A percentile compares a stretch with the other conserved stretches of the same genome.
Evolutionary conservation across 257 asterid genomes (phyloP).

Genomic region (Gardenia jasminoides): DNA sequence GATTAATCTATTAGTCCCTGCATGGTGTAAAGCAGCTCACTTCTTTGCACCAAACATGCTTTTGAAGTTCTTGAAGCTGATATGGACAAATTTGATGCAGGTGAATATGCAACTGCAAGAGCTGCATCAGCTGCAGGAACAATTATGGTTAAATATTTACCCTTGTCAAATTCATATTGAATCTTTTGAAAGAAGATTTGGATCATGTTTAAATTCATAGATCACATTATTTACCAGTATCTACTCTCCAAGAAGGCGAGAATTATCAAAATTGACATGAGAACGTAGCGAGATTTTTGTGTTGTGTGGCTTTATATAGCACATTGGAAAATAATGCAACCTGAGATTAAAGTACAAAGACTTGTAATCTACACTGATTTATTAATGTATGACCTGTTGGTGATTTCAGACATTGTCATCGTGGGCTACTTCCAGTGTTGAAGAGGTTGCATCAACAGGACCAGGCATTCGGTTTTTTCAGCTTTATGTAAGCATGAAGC

Average conservation of each 20-base stretch:
- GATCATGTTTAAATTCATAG: background rate
- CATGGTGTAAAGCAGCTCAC: background rate
- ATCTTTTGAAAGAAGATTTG: background rate
- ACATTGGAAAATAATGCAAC: background rate
- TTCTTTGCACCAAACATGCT: background rate
- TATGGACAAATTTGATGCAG: slow-evolving; percentile 42
- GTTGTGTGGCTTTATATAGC: background rate
- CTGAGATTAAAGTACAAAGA: background rate
- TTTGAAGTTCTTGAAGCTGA: slow-evolving; percentile 13
- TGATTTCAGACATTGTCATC: slow-evolving; percentile 68
- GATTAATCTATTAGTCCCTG: background rate
- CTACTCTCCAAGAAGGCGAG: background rate
- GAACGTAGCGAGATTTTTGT: background rate
- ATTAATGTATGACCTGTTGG: slow-evolving; percentile 17
- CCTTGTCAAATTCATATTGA: background rate
- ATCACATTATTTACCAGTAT: background rate
- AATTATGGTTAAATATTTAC: slow-evolving; percentile 63
- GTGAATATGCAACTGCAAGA: slow-evolving; percentile 97
- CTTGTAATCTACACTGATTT: background rate
- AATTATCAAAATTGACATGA: background rate
- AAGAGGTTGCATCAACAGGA: slow-evolving; percentile 87
- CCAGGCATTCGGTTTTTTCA: slow-evolving; percentile 57
- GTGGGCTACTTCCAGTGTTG: slow-evolving; percentile 66
- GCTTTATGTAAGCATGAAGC: slow-evolving; percentile 38
- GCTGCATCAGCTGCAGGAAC: slow-evolving; percentile 97